A percentile compares a stretch with the other conserved stretches of the same genome.
Evolutionary conservation across 768 basidiomycete species (phyloP).

Genomic region (Boletus rufocinnamomeus): DNA sequence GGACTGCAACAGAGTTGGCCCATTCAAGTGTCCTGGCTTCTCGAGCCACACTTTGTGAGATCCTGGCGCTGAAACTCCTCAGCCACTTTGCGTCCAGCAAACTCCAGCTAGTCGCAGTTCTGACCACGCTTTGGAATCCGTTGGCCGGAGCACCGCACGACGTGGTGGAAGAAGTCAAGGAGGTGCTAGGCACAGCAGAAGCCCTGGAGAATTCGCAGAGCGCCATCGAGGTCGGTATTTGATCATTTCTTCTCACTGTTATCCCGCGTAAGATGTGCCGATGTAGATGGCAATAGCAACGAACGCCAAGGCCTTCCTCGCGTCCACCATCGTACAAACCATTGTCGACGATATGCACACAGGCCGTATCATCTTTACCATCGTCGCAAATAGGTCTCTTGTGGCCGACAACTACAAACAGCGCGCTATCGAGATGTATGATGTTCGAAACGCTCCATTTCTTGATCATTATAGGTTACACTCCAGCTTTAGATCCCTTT

Average conservation of each 20-base stretch:
- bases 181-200: conserved; percentile 54
- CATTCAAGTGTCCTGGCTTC: conserved; percentile 71
- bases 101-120: conserved; percentile 71
- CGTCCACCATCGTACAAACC: conserved; percentile 81
- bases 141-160: conserved; percentile 72
- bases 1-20: conserved; percentile 70
- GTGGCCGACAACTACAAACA: conserved; percentile 91
- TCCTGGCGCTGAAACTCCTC: conserved; percentile 86
- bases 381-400: conserved; percentile 65
- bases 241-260: background rate
- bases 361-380: conserved; percentile 72
- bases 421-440: conserved; percentile 71
- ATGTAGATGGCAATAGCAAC: conserved; percentile 86
- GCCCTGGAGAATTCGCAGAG: conserved; percentile 67
- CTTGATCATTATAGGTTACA: conserved; percentile 80
- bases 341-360: conserved; percentile 87
- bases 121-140: conserved; percentile 85
- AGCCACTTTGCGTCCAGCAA: conserved; percentile 71
- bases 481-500: background rate
- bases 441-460: conserved; percentile 64
- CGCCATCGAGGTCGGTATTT: conserved; percentile 74
- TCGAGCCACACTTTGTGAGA: conserved; percentile 81
- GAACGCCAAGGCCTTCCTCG: conserved; percentile 78
- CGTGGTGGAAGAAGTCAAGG: conserved; percentile 67
- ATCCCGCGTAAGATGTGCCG: background rate